Conservation (phyloP, 345 rosid genomes). For the Eucalyptus cloeziana region DNA sequence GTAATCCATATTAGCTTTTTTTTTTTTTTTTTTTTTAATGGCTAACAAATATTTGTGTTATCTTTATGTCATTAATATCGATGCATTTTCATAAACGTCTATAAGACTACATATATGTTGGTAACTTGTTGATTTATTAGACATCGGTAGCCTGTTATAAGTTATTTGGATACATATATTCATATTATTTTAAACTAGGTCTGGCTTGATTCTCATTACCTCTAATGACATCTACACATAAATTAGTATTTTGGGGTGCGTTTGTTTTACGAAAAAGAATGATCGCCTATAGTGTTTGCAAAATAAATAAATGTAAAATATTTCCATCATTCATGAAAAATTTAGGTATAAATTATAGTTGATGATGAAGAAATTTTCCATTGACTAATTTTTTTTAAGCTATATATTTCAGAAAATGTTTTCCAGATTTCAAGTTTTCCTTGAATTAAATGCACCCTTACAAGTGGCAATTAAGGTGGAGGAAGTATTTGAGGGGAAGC, state of each 20-base stretch:
- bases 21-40: no score
- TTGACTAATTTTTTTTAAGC: no score
- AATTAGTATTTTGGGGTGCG: background rate
- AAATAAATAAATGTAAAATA: no score
- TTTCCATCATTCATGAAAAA: background rate
- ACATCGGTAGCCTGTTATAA: background rate
- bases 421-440: no score
- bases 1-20: background rate
- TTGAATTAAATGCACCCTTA: no score
- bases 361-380: background rate
- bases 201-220: background rate
- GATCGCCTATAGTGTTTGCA: rapidly evolving
- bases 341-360: no score
- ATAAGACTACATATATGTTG: background rate
- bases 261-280: no score
- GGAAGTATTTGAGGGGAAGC: background rate
- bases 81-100: background rate
- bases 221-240: background rate
- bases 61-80: background rate
- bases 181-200: background rate
- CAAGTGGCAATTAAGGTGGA: background rate
- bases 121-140: background rate
- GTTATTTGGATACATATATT: background rate
- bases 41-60: background rate
- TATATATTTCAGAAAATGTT: no score